These are phyloP conservation scores for Xerophyta viscosa DNA, from an alignment of 106 monocot species.

Conservation along the genomic window DNA sequence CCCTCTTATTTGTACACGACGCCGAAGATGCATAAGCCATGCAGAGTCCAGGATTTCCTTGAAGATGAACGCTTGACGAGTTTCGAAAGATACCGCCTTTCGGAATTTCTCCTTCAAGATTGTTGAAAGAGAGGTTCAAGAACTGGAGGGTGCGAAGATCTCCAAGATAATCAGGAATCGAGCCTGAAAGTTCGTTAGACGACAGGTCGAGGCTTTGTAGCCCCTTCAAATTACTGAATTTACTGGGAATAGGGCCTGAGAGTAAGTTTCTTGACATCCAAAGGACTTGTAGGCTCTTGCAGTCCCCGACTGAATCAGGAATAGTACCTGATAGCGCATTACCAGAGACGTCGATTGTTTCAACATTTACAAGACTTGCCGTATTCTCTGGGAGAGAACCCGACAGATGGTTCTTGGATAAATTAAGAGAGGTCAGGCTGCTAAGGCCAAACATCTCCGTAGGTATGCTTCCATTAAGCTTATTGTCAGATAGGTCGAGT, in stretches of 20 bases:
- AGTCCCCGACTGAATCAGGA: conserved; percentile 18
- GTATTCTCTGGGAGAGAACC: conserved; percentile 20
- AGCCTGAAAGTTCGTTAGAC: conserved; percentile 22
- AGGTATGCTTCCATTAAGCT: conserved; percentile 24
- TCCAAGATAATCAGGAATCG: conserved; percentile 16
- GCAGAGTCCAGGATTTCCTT: conserved; percentile 19
- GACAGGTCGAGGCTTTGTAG: conserved; percentile 33
- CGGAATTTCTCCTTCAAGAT: conserved; percentile 12
- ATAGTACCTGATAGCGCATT: conserved; percentile 20
- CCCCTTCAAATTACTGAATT: conserved; percentile 18
- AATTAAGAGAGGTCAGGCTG: conserved; percentile 10
- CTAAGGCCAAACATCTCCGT: conserved; percentile 11
- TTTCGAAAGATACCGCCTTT: conserved; percentile 8
- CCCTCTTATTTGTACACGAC: too few species aligned
- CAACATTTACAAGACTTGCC: conserved; percentile 10
- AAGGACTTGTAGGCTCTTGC: conserved; percentile 20
- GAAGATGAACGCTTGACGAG: conserved; percentile 6
- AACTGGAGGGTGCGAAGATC: conserved; percentile 5
- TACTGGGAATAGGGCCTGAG: conserved; percentile 6
- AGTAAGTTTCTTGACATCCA: conserved; percentile 22
- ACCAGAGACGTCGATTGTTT: conserved; percentile 15
- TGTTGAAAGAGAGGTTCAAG: conserved; percentile 23
- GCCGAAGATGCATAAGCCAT: background rate
- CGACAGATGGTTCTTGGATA: conserved; percentile 19
- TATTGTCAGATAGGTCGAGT: conserved; percentile 22